Base-by-base conservation (phyloP, 345 rosid species). In the Lumnitzera racemosa region DNA sequence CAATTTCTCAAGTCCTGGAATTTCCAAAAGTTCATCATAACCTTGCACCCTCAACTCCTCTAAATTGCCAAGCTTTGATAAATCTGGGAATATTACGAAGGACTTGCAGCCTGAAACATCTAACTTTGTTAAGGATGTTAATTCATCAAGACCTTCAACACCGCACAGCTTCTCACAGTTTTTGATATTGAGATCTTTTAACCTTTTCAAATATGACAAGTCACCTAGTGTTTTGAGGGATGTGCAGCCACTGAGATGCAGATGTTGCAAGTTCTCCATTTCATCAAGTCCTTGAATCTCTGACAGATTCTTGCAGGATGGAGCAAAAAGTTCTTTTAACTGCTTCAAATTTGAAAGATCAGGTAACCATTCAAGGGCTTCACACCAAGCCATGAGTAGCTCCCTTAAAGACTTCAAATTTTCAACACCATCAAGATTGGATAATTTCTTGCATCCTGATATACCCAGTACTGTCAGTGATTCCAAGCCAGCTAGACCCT, bases 81-180 rank as follows among this genome's bases (percentile, higher is more conserved):
- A 53, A 29, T 59, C 50, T 4, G 55, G 63, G 4, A 60, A 24
- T 25, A 29, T 60, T 46, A 1, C 20, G 15, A 60, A 12, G 46
- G 63, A 49, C 55, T 59, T 27, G 63, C 63, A 60, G n/a, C 63
- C 63, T 12, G 49, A 49, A 49, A 60, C 50, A 1, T 1, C 49
- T 11, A 60, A 0, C 54, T 53, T 13, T 60, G 36, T 52, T 27
- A 49, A 50, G 16, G 55, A 60, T 49, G 53, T 29, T 15, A 60
- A 50, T 50, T 29, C 36, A 24, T 50, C 53, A 41, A 60, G 53
- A 20, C 52, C 3, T 49, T 2, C 23, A n/a, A 60, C 50, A 48
- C 50, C 55, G 3, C 2, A 0, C 29, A 60, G 55, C 17, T 50
- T 60, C 0, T 49, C 0, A 15, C 63, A 60, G 55, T 49, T 15